phyloP scores from a whole-genome alignment of 208 protist species.

The Acanthamoeba royreba region DNA sequence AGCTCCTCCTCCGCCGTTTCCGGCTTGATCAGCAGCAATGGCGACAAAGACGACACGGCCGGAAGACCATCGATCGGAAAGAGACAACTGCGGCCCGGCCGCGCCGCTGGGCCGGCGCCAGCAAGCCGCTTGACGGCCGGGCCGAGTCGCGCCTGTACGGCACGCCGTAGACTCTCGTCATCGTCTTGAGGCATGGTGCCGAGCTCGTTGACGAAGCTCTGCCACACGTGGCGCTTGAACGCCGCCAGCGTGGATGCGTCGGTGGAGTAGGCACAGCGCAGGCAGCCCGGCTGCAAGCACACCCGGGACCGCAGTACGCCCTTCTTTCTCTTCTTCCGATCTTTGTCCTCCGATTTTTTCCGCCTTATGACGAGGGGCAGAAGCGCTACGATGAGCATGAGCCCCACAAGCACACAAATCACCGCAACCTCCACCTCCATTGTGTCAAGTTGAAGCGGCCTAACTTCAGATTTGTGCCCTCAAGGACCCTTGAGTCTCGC shows the following conservation, averaged over 20 bases:
- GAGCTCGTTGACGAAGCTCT: not conserved
- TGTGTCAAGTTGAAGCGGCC: too few species aligned
- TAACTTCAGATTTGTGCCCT: too few species aligned
- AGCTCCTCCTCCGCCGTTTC: not conserved
- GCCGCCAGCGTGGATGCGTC: not conserved
- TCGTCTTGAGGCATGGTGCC: not conserved
- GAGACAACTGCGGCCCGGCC: too few species aligned
- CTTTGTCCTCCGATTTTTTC: not conserved
- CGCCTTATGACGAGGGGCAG: not conserved
- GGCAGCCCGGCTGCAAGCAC: not conserved
- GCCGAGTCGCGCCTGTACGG: not conserved
- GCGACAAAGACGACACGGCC: too few species aligned
- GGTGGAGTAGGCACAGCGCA: not conserved
- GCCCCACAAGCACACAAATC: not conserved
- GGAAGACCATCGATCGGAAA: too few species aligned
- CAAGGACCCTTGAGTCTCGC: too few species aligned
- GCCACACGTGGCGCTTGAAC: not conserved
- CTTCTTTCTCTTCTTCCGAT: not conserved
- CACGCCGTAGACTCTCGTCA: not conserved
- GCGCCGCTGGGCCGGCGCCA: too few species aligned
- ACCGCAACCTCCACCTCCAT: too few species aligned
- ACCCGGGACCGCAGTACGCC: not conserved
- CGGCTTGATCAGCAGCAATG: too few species aligned
- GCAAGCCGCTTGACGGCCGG: too few species aligned
- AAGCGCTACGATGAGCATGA: not conserved